These are phyloP conservation scores for Canna indica DNA, from an alignment of 176 grass and related monocot genomes.

Conservation along the genomic window DNA sequence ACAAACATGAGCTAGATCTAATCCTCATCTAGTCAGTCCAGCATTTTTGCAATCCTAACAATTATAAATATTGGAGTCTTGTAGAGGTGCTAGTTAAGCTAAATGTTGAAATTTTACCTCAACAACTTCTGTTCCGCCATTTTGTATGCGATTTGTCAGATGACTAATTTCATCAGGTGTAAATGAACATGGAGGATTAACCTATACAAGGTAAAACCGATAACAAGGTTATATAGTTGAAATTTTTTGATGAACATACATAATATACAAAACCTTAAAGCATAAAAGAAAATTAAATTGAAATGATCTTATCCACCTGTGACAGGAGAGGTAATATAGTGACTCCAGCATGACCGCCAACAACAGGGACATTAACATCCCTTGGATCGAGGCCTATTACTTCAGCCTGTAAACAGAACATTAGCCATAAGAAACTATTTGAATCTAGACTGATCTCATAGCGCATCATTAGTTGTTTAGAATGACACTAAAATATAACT, in stretches of 20 bases:
- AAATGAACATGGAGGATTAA: constrained; percentile 82
- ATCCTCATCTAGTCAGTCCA: background rate
- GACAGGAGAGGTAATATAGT: constrained; percentile 70
- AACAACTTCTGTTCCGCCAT: constrained; percentile 97
- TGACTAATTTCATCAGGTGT: constrained; percentile 68
- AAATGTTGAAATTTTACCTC: constrained; percentile 44
- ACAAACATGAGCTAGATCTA: background rate
- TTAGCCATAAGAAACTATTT: background rate
- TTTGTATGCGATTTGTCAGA: constrained; percentile 86
- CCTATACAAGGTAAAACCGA: constrained; percentile 26
- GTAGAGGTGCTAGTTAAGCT: background rate
- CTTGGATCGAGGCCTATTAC: constrained; percentile 86
- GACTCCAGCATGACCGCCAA: constrained; percentile 69
- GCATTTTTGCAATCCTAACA: background rate
- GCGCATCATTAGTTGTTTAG: background rate
- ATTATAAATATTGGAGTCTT: background rate
- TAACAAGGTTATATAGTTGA: background rate
- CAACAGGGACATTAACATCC: constrained; percentile 65
- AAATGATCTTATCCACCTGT: constrained; percentile 31
- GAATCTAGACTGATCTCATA: background rate
- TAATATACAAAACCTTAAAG: background rate
- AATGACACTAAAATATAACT: background rate
- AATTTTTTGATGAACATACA: background rate
- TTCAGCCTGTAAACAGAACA: constrained; percentile 54
- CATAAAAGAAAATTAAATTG: background rate